phyloP scores from a whole-genome alignment of 495 filamentous ascomycete genomes.

The Mytilinidion resinicola region DNA sequence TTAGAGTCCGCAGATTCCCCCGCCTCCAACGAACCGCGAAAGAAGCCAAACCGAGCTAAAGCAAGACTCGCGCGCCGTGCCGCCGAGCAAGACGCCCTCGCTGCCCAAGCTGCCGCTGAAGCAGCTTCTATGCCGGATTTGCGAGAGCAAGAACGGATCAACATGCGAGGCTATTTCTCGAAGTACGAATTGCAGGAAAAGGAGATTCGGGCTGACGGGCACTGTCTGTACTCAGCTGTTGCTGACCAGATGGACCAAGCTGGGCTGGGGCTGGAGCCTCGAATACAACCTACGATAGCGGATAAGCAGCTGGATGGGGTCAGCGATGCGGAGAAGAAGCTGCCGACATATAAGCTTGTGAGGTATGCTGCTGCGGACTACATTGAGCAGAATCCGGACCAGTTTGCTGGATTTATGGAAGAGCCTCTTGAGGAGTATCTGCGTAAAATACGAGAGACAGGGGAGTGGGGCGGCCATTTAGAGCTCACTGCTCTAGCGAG shows the following conservation, averaged over 20 bases:
- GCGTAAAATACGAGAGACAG: conserved; percentile 72
- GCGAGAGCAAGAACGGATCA: conserved; percentile 60
- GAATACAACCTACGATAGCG: conserved; percentile 17
- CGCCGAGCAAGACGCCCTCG: conserved; percentile 68
- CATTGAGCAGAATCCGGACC: conserved; percentile 52
- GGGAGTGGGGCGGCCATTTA: conserved; percentile 93
- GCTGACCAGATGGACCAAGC: conserved; percentile 65
- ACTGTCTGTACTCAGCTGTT: conserved; percentile 91
- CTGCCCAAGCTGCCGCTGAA: conserved; percentile 62
- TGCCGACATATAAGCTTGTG: conserved; percentile 46
- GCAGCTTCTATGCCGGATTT: conserved; percentile 68
- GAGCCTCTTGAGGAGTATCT: conserved; percentile 71
- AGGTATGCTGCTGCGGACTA: conserved; percentile 54
- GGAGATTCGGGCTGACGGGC: conserved; percentile 81
- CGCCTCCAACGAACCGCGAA: conserved; percentile 32
- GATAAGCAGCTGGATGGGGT: conserved; percentile 1
- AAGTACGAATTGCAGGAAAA: conserved; percentile 61
- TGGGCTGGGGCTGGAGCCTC: conserved; percentile 45
- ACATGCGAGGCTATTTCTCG: conserved; percentile 61
- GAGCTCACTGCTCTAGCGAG: conserved; percentile 81
- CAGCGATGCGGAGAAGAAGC: background rate
- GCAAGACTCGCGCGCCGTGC: conserved; percentile 82
- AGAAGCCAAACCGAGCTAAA: conserved; percentile 87
- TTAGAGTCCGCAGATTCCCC: conserved; percentile 28
- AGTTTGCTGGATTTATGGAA: conserved; percentile 71